Evolutionary conservation across 352 stramenopile genomes (phyloP).

Genomic region (Phytophthora macrochlamydospora): DNA sequence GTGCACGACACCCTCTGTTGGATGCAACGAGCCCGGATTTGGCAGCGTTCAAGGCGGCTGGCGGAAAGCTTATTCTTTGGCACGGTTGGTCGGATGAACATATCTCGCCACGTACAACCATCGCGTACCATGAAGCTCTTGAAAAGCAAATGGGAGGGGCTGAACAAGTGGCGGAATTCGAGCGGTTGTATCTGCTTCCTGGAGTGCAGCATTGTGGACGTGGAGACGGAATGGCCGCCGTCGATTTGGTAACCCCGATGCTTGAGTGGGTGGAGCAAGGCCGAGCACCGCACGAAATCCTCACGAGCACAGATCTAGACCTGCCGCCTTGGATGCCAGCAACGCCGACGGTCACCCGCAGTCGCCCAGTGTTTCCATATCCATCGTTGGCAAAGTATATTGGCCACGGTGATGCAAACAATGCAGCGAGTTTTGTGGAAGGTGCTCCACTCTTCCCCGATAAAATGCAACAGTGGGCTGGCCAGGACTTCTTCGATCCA

Average conservation of each 20-base stretch:
- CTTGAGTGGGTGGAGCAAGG: constrained; percentile 44
- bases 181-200: constrained; percentile 42
- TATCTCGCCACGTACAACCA: constrained; percentile 43
- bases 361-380: constrained; percentile 28
- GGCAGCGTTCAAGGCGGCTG: constrained; percentile 32
- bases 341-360: constrained; percentile 17
- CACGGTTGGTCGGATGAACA: constrained; percentile 45
- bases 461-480: constrained; percentile 21
- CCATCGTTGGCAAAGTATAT: constrained; percentile 26
- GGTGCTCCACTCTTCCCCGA: constrained; percentile 24
- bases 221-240: constrained; percentile 37
- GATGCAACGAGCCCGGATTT: constrained; percentile 43
- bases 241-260: constrained; percentile 43
- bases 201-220: constrained; percentile 42
- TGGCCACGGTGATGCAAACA: constrained; percentile 18
- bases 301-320: constrained; percentile 25
- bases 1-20: constrained; percentile 33
- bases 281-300: constrained; percentile 21
- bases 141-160: constrained; percentile 31
- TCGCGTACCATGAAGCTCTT: constrained; percentile 42
- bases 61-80: constrained; percentile 47
- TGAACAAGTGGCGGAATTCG: constrained; percentile 26
- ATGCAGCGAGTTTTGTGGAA: constrained; percentile 24
- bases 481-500: constrained; percentile 31
- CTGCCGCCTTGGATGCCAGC: constrained; percentile 13